Percentiles rank a stretch among this genome's conserved stretches.
Evolutionary conservation across 345 rosid species (phyloP).

Genomic region (Eucalyptus melliodora): DNA sequence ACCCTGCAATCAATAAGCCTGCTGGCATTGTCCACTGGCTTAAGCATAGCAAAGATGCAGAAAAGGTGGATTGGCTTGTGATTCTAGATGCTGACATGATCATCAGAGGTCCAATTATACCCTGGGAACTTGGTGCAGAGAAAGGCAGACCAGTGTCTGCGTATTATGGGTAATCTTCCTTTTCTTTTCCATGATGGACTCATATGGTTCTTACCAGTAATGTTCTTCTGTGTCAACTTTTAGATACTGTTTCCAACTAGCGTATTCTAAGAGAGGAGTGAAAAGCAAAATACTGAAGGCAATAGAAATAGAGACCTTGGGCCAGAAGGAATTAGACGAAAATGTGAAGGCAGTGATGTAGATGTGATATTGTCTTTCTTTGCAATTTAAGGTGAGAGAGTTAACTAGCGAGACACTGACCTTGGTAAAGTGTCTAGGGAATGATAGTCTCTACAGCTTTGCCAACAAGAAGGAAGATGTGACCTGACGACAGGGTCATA

Average conservation of each 20-base stretch:
- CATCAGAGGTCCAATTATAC: conserved; percentile 83
- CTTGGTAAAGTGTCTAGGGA: background rate
- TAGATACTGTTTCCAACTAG: background rate
- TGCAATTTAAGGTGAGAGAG: background rate
- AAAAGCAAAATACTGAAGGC: background rate
- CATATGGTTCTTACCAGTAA: background rate
- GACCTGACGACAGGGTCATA: background rate
- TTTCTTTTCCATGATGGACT: background rate
- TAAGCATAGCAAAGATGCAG: conserved; percentile 80
- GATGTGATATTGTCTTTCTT: background rate
- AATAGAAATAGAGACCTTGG: background rate
- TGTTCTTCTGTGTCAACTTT: background rate
- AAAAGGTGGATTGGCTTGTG: conserved; percentile 90
- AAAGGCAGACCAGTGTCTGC: conserved; percentile 87
- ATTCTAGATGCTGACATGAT: conserved; percentile 99
- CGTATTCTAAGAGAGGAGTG: background rate
- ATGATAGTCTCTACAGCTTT: background rate
- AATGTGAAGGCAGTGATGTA: background rate
- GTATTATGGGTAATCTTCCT: conserved; percentile 60
- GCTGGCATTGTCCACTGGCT: conserved; percentile 95
- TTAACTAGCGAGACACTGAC: background rate
- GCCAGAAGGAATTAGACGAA: background rate
- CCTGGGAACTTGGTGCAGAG: conserved; percentile 94
- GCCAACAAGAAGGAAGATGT: background rate
- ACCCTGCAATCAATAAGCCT: conserved; percentile 96